Evolutionary conservation across 805 yeast genomes (phyloP).

Genomic region (Barnettozyma vustinii): DNA sequence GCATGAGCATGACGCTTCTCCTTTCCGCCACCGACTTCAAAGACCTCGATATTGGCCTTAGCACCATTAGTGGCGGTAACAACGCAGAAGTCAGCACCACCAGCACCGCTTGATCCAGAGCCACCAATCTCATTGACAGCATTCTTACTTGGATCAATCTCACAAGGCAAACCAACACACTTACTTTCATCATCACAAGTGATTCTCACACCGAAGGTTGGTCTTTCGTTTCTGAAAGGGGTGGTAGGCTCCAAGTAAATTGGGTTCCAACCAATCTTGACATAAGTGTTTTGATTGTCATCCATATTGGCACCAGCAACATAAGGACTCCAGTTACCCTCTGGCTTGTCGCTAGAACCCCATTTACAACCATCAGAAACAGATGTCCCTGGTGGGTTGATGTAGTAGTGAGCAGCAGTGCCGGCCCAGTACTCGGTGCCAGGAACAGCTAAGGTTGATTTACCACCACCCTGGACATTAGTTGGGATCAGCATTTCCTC

Average conservation of each 20-base stretch:
- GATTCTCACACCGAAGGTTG: conserved; percentile 66
- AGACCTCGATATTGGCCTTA: conserved; percentile 69
- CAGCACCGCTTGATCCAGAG: conserved; percentile 42
- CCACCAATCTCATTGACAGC: conserved; percentile 51
- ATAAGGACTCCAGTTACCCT: conserved; percentile 91
- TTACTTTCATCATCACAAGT: conserved; percentile 64
- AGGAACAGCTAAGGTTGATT: conserved; percentile 73
- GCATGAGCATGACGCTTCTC: conserved; percentile 14
- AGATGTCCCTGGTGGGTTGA: conserved; percentile 80
- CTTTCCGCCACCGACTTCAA: conserved; percentile 27
- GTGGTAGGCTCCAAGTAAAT: conserved; percentile 57
- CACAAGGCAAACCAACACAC: conserved; percentile 78
- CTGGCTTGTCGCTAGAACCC: conserved; percentile 65
- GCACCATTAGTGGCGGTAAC: conserved; percentile 66
- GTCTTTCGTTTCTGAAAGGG: conserved; percentile 50
- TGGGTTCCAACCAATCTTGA: conserved; percentile 91
- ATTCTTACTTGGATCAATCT: conserved; percentile 63
- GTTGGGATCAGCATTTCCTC: conserved; percentile 94
- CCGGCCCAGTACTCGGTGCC: conserved; percentile 78
- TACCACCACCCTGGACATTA: conserved; percentile 42
- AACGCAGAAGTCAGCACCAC: conserved; percentile 78
- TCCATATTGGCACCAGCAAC: conserved; percentile 91
- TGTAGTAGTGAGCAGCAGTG: conserved; percentile 82
- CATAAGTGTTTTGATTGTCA: conserved; percentile 59
- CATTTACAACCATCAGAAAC: conserved; percentile 75